These are phyloP conservation scores for Forsythia suspensa DNA, from an alignment of 257 asterid species.

Conservation along the genomic window DNA sequence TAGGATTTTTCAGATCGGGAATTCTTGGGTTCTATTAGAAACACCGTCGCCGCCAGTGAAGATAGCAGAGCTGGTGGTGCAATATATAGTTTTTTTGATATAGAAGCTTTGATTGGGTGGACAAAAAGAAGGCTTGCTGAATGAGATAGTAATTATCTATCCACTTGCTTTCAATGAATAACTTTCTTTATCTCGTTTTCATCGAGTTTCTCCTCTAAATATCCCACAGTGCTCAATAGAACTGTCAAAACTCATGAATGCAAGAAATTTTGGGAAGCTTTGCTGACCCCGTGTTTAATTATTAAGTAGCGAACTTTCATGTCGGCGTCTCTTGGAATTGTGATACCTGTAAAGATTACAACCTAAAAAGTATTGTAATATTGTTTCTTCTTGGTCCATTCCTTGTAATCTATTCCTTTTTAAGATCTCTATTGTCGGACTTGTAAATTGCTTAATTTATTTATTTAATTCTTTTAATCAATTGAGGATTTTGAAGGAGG, in stretches of 20 bases:
- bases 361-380: slow-evolving; percentile 29
- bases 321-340: slow-evolving; percentile 22
- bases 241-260: no score
- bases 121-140: slow-evolving; percentile 83
- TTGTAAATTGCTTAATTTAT: slow-evolving; percentile 53
- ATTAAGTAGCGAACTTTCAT: background rate
- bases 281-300: background rate
- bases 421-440: slow-evolving; percentile 20
- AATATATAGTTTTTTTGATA: no score
- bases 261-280: background rate
- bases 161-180: background rate
- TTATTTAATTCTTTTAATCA: slow-evolving; percentile 21
- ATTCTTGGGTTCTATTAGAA: no score
- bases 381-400: slow-evolving; percentile 12
- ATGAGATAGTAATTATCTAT: slow-evolving; percentile 21
- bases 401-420: slow-evolving; percentile 2
- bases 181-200: background rate
- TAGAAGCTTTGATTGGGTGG: slow-evolving; percentile 29
- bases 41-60: no score
- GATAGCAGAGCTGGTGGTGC: no score
- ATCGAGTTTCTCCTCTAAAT: background rate
- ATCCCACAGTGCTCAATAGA: no score
- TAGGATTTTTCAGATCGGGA: no score
- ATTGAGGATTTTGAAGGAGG: no score
- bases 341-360: slow-evolving; percentile 16